These are phyloP conservation scores for Primulina eburnea DNA, from an alignment of 257 asterid species.

Conservation along the genomic window DNA sequence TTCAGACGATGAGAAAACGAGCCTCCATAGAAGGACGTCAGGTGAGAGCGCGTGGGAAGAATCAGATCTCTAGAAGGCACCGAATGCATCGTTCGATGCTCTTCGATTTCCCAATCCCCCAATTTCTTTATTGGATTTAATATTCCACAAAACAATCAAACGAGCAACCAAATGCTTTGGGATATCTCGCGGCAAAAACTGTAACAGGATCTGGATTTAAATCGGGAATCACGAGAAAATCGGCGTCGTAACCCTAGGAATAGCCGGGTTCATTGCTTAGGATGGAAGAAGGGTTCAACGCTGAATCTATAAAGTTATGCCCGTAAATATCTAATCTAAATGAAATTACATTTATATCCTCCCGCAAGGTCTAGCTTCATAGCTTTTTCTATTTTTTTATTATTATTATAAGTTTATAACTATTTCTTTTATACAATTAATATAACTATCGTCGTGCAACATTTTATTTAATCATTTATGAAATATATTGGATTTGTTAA, in stretches of 20 bases:
- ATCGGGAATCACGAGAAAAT: constrained; percentile 4
- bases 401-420: too few relatives aligned
- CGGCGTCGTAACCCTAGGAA: constrained; percentile 14
- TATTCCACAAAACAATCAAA: constrained; percentile 6
- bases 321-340: background rate
- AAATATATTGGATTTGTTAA: too few relatives aligned
- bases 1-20: constrained; percentile 59
- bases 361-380: too few relatives aligned
- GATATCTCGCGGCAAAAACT: background rate
- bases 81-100: constrained; percentile 75
- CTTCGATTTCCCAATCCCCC: constrained; percentile 34
- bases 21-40: constrained; percentile 49
- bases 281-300: background rate
- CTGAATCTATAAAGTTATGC: too few relatives aligned
- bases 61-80: constrained; percentile 43
- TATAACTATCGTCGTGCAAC: too few relatives aligned
- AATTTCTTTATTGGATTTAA: background rate
- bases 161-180: background rate
- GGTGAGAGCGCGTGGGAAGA: constrained; percentile 41
- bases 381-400: too few relatives aligned
- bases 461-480: too few relatives aligned
- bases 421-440: too few relatives aligned
- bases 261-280: background rate
- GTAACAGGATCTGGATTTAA: background rate
- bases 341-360: too few relatives aligned